Base-by-base conservation (phyloP, 352 stramenopile species). In the Phytopythium aichiense region DNA sequence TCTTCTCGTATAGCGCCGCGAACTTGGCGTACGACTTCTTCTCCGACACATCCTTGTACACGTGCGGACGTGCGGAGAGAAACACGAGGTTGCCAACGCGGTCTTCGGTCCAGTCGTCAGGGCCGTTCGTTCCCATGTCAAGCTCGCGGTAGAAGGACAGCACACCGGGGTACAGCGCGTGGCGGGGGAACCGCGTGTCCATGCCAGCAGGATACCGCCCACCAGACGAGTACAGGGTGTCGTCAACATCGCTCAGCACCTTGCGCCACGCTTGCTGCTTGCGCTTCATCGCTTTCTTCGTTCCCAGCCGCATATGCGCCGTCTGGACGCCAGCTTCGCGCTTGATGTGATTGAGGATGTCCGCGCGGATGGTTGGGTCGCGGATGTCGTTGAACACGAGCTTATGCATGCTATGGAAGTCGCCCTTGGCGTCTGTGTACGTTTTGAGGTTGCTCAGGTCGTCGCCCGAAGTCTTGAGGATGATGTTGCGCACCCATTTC, bases 11-110 rank as follows among this genome's bases (percentile, higher is more conserved):
- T 8, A 99, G 70, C 33, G 91, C 95, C 49, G 96, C 85, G 77
- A 99, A 99, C 60, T 99, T 99, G 25, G 84, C 84, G 74, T 98
- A 99, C 58, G 96, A 98, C 35, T 97, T 94, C 64, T 98, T 98
- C 70, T 99, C 97, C 33, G 93, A 98, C 56, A 99, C 78, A 71
- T 99, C 97, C 74, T 99, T 99, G 82, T 99, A 99, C 53, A 99
- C 88, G 71, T 99, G 97, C 7, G 97, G 97, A 38, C 97, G 79
- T n/a, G 97, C 97, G 1, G 92, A 98, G 7, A 99, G 74, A 69
- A 99, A 99, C 7, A 98, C 97, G 20, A 99, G 79, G 70, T 99
- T 99, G 31, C 97, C 97, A 1, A 98, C 77, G 33, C 85, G 89
- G 69, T 81, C 88, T 59, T 87, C 76, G 16, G 81, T 92, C 79